Evolutionary conservation across 345 rosid species (phyloP).

Genomic region (Lepidium didymum): DNA sequence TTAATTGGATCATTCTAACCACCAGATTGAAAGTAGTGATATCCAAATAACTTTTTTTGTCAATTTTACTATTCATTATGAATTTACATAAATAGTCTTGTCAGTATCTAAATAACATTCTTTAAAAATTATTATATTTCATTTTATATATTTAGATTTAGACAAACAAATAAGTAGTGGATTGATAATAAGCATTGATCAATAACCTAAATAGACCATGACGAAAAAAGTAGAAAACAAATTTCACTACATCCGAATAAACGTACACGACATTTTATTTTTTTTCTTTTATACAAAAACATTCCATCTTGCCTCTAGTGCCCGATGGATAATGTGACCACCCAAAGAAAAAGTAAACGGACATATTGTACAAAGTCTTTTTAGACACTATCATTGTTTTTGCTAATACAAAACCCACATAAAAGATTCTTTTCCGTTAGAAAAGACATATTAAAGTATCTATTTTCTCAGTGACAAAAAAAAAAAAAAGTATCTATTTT

Average conservation of each 20-base stretch:
- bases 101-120: no score
- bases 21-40: no score
- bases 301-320: constrained; percentile 5
- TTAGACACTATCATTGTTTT: constrained; percentile 6
- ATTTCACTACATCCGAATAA: neutral
- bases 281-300: neutral
- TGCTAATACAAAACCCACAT: neutral
- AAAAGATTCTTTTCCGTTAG: neutral
- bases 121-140: no score
- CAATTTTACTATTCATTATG: no score
- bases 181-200: no score
- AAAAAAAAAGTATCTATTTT: neutral
- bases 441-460: neutral
- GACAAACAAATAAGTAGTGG: no score
- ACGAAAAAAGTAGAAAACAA: no score
- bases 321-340: constrained; percentile 16
- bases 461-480: neutral
- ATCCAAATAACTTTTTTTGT: no score
- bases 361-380: constrained; percentile 13
- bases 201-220: no score
- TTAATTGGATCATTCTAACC: no score
- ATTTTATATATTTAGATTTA: no score
- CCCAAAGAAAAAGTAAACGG: neutral
- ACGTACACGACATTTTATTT: neutral
- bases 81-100: no score